phyloP scores from a whole-genome alignment of 306 rosid species.

The Citrullus amarus region DNA sequence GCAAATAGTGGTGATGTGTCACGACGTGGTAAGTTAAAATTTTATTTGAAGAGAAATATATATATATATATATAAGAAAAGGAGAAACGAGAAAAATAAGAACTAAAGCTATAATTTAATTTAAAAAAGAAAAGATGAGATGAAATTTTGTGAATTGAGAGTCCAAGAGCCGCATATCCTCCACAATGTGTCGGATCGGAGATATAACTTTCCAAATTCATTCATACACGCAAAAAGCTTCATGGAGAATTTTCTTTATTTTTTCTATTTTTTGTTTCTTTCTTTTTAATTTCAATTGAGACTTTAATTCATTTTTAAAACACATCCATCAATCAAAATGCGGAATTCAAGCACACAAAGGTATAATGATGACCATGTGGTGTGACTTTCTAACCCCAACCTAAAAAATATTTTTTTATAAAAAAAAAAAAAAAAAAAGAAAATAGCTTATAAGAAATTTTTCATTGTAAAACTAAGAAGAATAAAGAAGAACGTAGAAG shows the following conservation, averaged over 20 bases:
- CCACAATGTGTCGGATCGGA: neutral
- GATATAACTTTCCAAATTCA: neutral
- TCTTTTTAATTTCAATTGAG: neutral
- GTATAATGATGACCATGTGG: constrained; percentile 1
- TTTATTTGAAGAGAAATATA: too few species aligned
- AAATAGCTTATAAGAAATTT: too few species aligned
- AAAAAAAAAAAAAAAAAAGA: too few species aligned
- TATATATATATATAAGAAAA: too few species aligned
- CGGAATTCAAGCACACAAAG: constrained; percentile 11
- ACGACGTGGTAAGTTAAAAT: too few species aligned
- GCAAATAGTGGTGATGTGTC: too few species aligned
- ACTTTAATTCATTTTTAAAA: neutral
- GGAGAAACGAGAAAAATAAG: too few species aligned
- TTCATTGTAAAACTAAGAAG: too few species aligned
- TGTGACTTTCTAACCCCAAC: neutral
- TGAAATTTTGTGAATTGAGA: neutral
- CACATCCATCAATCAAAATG: constrained; percentile 13
- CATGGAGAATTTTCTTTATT: neutral
- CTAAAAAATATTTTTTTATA: too few species aligned
- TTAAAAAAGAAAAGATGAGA: too few species aligned
- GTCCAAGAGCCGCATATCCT: neutral
- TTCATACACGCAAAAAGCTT: neutral
- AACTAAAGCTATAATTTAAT: too few species aligned
- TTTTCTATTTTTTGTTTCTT: neutral
- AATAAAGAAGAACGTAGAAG: too few species aligned